Conservation (phyloP, 352 stramenopile species). For the Phytophthora boehmeriae region DNA sequence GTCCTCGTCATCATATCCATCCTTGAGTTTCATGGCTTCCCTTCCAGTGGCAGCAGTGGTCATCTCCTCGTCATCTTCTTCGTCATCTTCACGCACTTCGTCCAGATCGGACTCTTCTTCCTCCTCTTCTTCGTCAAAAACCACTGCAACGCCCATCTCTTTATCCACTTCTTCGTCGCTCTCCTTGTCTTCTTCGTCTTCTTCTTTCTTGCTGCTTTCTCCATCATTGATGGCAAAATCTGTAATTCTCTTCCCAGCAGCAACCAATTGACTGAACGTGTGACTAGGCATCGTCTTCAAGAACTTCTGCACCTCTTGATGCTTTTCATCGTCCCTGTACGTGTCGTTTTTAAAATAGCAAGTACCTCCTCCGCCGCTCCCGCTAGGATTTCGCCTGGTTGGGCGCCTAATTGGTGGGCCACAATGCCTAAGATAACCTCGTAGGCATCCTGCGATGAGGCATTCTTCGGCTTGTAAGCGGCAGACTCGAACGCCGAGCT, state of each 20-base stretch:
- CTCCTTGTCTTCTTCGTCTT: conserved; percentile 24
- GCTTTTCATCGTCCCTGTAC: conserved; percentile 86
- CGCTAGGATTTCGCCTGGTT: conserved; percentile 91
- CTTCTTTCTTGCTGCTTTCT: conserved; percentile 32
- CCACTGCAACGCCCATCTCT: conserved; percentile 97
- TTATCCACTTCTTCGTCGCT: conserved; percentile 90
- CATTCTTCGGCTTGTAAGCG: conserved; percentile 89
- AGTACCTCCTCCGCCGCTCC: conserved; percentile 93
- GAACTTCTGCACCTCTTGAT: conserved; percentile 84
- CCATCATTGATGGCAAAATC: conserved; percentile 76
- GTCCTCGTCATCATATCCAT: conserved; percentile 70
- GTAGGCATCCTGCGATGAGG: conserved; percentile 88
- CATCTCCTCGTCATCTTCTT: conserved; percentile 62
- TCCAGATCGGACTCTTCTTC: conserved; percentile 94
- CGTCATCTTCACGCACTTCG: conserved; percentile 81
- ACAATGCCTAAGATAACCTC: conserved; percentile 89
- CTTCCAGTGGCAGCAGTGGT: conserved; percentile 13
- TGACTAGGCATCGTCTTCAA: conserved; percentile 80
- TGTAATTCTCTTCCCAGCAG: conserved; percentile 85
- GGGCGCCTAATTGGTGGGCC: conserved; percentile 77
- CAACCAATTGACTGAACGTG: conserved; percentile 85
- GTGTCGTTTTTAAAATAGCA: conserved; percentile 90
- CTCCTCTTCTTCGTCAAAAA: conserved; percentile 99
- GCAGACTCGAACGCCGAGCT: conserved; percentile 77
- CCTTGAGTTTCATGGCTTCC: conserved; percentile 79